Evolutionary conservation across 768 basidiomycete genomes (phyloP).

Genomic region (Trametes maxima): DNA sequence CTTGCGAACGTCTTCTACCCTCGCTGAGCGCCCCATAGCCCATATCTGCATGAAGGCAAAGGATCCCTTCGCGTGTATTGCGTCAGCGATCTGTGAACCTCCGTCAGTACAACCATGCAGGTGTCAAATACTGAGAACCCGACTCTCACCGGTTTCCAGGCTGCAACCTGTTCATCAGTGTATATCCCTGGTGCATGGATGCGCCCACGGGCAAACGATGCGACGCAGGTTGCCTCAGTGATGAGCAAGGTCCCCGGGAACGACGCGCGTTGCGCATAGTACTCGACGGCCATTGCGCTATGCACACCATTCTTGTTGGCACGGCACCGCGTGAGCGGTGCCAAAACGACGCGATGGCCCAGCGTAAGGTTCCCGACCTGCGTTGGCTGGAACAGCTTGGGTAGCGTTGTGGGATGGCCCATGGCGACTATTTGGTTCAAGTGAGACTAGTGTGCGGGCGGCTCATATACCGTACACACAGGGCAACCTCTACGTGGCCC

Average conservation of each 20-base stretch:
- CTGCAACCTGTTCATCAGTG: slow-evolving; percentile 45
- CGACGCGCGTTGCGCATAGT: slow-evolving; percentile 48
- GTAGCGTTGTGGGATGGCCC: neutral
- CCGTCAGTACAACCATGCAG: too few relatives aligned
- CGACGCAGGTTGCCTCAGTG: slow-evolving; percentile 51
- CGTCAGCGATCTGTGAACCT: slow-evolving; percentile 50
- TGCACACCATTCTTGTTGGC: slow-evolving; percentile 39
- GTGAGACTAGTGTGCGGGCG: too few relatives aligned
- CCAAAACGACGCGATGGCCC: neutral
- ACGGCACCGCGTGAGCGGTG: slow-evolving; percentile 31
- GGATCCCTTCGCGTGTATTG: slow-evolving; percentile 56
- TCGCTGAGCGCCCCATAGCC: slow-evolving; percentile 51
- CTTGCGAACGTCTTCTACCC: slow-evolving; percentile 36
- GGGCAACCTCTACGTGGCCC: too few relatives aligned
- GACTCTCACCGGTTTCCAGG: slow-evolving; percentile 41
- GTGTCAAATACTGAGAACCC: too few relatives aligned
- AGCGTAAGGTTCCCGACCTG: neutral
- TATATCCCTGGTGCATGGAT: slow-evolving; percentile 49
- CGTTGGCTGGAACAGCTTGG: neutral
- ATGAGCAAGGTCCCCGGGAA: slow-evolving; percentile 53
- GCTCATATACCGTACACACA: too few relatives aligned
- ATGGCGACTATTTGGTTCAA: neutral
- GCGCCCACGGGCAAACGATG: slow-evolving; percentile 33
- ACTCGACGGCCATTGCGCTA: slow-evolving; percentile 39
- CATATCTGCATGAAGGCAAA: slow-evolving; percentile 59